Percentiles rank a stretch among this genome's conserved stretches.
Evolutionary conservation across 768 basidiomycete species (phyloP).

Genomic region (Astraeus odoratus): DNA sequence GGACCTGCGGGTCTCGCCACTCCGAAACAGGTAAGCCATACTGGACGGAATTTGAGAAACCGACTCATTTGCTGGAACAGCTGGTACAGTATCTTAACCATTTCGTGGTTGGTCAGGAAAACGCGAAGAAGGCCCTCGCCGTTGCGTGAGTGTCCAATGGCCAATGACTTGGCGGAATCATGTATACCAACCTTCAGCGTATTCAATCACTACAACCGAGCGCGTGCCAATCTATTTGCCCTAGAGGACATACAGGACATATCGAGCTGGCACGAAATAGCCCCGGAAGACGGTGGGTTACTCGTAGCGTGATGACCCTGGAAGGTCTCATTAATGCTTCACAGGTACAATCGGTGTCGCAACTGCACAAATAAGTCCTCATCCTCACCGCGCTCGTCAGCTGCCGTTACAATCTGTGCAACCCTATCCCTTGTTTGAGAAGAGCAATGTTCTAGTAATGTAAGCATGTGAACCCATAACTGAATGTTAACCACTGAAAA

Average conservation of each 20-base stretch:
- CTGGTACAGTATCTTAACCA: constrained; percentile 81
- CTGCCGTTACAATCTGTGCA: constrained; percentile 36
- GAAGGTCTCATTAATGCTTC: constrained; percentile 1
- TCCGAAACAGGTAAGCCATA: constrained; percentile 38
- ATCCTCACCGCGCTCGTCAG: constrained; percentile 35
- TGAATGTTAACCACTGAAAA: constrained; percentile 4
- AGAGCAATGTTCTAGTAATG: constrained; percentile 94
- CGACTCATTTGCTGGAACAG: constrained; percentile 32
- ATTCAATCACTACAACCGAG: constrained; percentile 92
- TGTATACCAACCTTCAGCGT: constrained; percentile 44
- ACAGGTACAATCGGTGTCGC: constrained; percentile 37
- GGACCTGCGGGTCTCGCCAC: constrained; percentile 51
- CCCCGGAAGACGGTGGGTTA: constrained; percentile 22
- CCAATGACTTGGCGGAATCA: constrained; percentile 1
- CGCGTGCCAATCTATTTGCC: constrained; percentile 59
- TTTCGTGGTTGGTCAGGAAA: constrained; percentile 87
- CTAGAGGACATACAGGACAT: constrained; percentile 32
- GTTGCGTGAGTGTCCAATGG: constrained; percentile 66
- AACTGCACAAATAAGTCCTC: constrained; percentile 57
- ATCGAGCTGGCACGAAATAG: constrained; percentile 22
- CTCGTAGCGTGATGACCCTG: not conserved
- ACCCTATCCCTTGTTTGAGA: constrained; percentile 67
- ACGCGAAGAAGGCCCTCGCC: constrained; percentile 88
- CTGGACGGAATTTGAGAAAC: not conserved
- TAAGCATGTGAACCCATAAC: constrained; percentile 29